Conservation (phyloP, 2,329 filamentous ascomycete species). For the Fusarium citri region DNA sequence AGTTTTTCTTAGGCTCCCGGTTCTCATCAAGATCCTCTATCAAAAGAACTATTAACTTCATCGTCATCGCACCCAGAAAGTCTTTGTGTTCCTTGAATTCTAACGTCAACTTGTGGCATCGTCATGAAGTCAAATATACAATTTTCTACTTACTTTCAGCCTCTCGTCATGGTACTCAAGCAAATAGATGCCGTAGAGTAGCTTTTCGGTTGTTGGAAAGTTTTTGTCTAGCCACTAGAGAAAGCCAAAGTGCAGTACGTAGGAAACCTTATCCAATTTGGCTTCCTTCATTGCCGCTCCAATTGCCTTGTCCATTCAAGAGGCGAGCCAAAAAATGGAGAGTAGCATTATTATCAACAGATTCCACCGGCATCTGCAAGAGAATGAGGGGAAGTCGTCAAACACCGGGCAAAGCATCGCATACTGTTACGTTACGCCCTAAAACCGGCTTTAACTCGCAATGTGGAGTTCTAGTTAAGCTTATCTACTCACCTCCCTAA, state of each 20-base stretch:
- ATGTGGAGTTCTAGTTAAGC: slow-evolving; percentile 14
- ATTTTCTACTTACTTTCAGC: not conserved
- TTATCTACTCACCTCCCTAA: slow-evolving; percentile 25
- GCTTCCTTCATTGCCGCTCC: not conserved
- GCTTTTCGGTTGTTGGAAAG: not conserved
- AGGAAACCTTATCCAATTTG: not conserved
- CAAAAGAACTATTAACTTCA: not conserved
- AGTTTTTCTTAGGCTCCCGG: not conserved
- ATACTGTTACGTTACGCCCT: not conserved
- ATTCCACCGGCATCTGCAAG: not conserved
- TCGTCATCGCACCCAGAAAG: fast-evolving
- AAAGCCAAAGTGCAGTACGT: not conserved
- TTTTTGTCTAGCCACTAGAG: not conserved
- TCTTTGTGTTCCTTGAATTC: not conserved
- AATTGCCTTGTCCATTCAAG: not conserved
- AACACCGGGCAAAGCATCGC: not conserved
- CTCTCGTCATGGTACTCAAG: not conserved
- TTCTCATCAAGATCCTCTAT: not conserved
- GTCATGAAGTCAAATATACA: not conserved
- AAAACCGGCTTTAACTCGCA: not conserved
- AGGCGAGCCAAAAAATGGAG: not conserved
- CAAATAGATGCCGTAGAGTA: not conserved
- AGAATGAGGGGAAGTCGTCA: not conserved
- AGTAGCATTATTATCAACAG: not conserved
- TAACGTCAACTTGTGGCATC: not conserved